Evolutionary conservation across 257 asterid genomes (phyloP).

Genomic region (Jacaranda mimosifolia): DNA sequence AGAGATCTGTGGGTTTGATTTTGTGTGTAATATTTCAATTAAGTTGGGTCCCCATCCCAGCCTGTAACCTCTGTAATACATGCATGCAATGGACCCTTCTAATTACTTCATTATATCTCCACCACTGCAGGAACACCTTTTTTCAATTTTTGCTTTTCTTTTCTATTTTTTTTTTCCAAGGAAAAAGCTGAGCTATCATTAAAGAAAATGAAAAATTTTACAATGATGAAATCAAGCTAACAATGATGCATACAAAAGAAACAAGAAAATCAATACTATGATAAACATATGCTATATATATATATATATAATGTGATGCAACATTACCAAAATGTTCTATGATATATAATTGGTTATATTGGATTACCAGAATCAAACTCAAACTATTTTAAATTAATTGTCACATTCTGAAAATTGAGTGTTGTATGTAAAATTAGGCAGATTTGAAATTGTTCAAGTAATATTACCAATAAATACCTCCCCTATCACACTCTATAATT

Average conservation of each 20-base stretch:
- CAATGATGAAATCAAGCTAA: too few species aligned
- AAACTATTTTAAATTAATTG: too few species aligned
- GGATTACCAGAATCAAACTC: too few species aligned
- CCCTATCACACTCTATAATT: too few species aligned
- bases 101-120: slow-evolving; percentile 17
- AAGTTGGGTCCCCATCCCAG: slow-evolving; percentile 13
- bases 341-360: too few species aligned
- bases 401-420: too few species aligned
- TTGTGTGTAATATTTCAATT: not conserved
- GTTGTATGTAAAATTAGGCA: too few species aligned
- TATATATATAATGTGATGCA: too few species aligned
- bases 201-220: not conserved
- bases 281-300: not conserved
- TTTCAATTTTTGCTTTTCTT: not conserved
- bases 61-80: slow-evolving; percentile 1
- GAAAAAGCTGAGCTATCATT: not conserved
- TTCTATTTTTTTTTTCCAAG: not conserved
- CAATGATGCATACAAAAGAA: not conserved
- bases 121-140: slow-evolving; percentile 13
- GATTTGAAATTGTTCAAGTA: too few species aligned
- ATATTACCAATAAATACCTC: too few species aligned
- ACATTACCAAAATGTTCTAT: too few species aligned
- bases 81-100: slow-evolving; percentile 3
- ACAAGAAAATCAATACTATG: not conserved
- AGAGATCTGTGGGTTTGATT: not conserved